Base-by-base conservation (phyloP, 1,284 basidiomycete species). In the Microbotryum scabiosae region DNA sequence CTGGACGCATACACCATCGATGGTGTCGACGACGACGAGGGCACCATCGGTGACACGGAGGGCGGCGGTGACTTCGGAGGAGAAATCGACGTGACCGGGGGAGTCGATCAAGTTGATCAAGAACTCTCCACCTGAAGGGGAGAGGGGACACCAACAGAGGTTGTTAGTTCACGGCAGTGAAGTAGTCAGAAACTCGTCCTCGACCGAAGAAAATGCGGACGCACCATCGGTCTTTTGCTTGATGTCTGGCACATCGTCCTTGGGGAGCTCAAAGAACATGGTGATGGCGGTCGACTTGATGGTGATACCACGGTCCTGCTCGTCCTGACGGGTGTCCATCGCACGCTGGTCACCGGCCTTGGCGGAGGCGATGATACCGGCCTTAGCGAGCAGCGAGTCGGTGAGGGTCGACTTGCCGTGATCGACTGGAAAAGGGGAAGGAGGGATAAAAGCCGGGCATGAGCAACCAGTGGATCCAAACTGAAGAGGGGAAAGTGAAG, bases 241-340 rank as follows among this genome's bases (percentile, higher is more conserved):
- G 78, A 98, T 86, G 66, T 86, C 81, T 21, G 75, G 72, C 50
- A 94, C 74, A 67, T 94, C 88, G 21, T 97, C 93, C 82, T 96
- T 91, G 76, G 82, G 78, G 75, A 99, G 83, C 80, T 91, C 86
- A 78, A 99, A 98, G 81, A 96, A 97, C 96, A 98, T 98, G 65
- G 96, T 97, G 77, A 98, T 97, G 75, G 94, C 96, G 52, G 96
- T 99, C 54, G 96, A 98, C 81, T 99, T 99, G 82, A 99, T 99
- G 64, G 96, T 99, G 75, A 99, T 99, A 83, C 96, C 96, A 81
- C 96, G 93, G 78, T 98, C 96, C 78, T 97, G 98, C 82, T 99
- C 96, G 77, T 99, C 96, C 48, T 89, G 85, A 82, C 94, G 77
- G 72, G 96, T 98, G 79, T 99, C 94, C 70, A 90, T 98, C 78